Base-by-base conservation (phyloP, 164 flowering plant genomes). In the Annona cherimola region DNA sequence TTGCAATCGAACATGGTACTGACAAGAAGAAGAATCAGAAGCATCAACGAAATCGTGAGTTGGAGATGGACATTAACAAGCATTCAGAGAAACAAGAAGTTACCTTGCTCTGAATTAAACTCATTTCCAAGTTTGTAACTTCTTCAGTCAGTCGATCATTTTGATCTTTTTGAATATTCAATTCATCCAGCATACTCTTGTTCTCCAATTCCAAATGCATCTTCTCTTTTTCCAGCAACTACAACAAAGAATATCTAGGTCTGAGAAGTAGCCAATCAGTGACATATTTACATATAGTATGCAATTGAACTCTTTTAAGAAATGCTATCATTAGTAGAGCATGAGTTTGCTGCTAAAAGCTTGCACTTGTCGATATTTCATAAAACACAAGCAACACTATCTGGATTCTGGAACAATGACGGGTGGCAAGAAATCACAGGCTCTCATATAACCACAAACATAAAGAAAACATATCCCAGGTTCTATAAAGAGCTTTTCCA, bases 171-270 rank as follows among this genome's bases (percentile, higher is more conserved):
- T 88, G 87, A 71, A 55, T 63, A 35, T 81, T 86, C 82, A 90
- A 76, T 66, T 86, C 88, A 45, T 70, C 74, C 68, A 81, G 35
- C 16, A 83, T 16, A 44, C 76, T 76, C 74, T 81, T 76, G 75
- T 81, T 76, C 77, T 89, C 87, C 60, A 54, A 42, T 71, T 81
- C 77, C 76, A 86, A 59, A 63, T 76, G 79, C 46, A 71, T 66
- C 66, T 88, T 92, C 76, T 92, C 91, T 70, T 83, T 78, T 79
- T 84, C 81, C 69, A 88, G 68, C 69, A 80, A 71, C 97, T 90
- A 85, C 78, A 80, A 72, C 69, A 43, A 76, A 71, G 61, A 50
- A 50, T 50, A 50, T 50, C 57, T 5, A 50, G 14, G 57, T 50
- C 14, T 50, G 57, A 50, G 57, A 50, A 50, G 2, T 50, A 50